Base-by-base conservation (phyloP, 1,284 basidiomycete genomes). In the Gomphus sp. region DNA sequence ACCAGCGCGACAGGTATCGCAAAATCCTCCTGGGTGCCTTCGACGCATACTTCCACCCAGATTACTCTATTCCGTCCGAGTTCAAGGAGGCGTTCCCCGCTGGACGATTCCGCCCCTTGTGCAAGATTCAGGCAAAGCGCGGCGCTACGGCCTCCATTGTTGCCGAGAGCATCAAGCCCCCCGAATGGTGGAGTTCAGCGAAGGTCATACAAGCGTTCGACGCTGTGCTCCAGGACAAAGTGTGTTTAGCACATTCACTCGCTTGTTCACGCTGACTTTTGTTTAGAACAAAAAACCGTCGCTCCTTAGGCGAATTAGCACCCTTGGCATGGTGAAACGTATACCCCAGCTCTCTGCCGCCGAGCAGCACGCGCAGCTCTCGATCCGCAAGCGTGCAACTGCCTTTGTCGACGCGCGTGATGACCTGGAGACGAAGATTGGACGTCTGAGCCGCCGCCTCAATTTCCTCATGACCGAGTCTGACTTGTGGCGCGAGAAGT, bases 51-150 rank as follows among this genome's bases (percentile, higher is more conserved):
- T 91, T 89, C 67, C 89, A 91, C 65, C 87, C 89, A 31, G 89
- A 91, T 68, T 86, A 91, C 66, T 82, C 83, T 48, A 80, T 92
- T 36, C 87, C 89, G 64, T 89, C 88, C 62, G 95, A 98, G 71
- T 91, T 96, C 76, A 93, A 94, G 68, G 91, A 97, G 68, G 92
- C 95, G 2, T 98, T 96, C 75, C 93, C 95, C 3, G 90, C 88
- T 2, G 93, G 93, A 52, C 80, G 89, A 53, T 92, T 93, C 75
- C 76, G 86, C 50, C 88, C 88, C 11, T 81, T 87, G 45, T 93
- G 87, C 76, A 90, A 88, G 70, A 91, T 89, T 60, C 87, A 87
- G 69, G 87, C 85, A 36, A 92, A 89, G 73, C 79, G 86, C 56
- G 88, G 85, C 36, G 86, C 82, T 0, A 84, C 88, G 18, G 61